These are phyloP conservation scores for Protea cynaroides DNA, from an alignment of 164 flowering plant species.

Conservation along the genomic window DNA sequence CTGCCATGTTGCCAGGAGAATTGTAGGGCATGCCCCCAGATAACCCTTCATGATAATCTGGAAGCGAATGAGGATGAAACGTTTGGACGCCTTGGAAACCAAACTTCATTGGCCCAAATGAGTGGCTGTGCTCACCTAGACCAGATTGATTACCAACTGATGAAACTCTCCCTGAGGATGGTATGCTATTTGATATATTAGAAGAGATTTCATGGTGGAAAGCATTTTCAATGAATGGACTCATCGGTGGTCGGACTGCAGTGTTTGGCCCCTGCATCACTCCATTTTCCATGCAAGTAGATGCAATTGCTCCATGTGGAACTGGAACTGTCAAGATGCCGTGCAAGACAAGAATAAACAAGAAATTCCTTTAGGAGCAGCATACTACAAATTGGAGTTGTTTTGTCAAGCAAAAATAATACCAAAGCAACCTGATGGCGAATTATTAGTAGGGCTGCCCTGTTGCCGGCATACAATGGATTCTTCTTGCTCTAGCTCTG, in stretches of 20 bases:
- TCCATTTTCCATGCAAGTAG: constrained; percentile 39
- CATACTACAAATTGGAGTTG: background rate
- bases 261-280: constrained; percentile 28
- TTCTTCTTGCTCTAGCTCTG: constrained; percentile 46
- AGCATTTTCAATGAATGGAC: constrained; percentile 33
- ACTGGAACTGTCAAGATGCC: constrained; percentile 27
- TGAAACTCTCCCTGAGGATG: constrained; percentile 35
- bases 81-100: constrained; percentile 30
- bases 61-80: constrained; percentile 66
- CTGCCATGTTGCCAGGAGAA: constrained; percentile 28
- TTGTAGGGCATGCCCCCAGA: constrained; percentile 33
- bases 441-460: constrained; percentile 32
- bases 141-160: constrained; percentile 33
- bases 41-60: constrained; percentile 52
- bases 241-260: constrained; percentile 22
- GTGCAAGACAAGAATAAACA: constrained; percentile 3
- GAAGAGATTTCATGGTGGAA: constrained; percentile 36
- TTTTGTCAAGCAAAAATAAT: background rate
- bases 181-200: constrained; percentile 46
- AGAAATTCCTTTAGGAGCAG: background rate
- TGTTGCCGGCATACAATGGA: constrained; percentile 18
- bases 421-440: constrained; percentile 32
- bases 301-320: constrained; percentile 26
- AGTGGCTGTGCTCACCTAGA: constrained; percentile 29
- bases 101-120: constrained; percentile 38